These are phyloP conservation scores for Tothia fuscella DNA, from an alignment of 2,329 filamentous ascomycete species.

Conservation along the genomic window DNA sequence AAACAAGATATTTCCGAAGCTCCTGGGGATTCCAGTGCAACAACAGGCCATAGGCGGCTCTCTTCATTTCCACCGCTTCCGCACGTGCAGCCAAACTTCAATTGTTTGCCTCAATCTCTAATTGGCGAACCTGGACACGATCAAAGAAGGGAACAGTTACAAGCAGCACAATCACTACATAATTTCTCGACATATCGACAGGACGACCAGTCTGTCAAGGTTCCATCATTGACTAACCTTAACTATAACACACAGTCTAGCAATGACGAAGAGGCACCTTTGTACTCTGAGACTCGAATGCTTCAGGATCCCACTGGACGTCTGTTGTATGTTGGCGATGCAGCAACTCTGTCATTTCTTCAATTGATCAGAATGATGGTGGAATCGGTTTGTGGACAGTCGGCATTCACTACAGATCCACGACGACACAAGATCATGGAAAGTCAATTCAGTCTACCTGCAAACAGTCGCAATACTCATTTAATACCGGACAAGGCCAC, in stretches of 20 bases:
- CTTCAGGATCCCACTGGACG: conserved; percentile 47
- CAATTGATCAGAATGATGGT: conserved; percentile 50
- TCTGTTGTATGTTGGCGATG: conserved; percentile 50
- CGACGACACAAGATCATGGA: conserved; percentile 46
- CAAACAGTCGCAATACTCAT: conserved; percentile 35
- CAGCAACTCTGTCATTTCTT: conserved; percentile 48
- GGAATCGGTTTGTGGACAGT: conserved; percentile 40
- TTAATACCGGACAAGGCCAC: conserved; percentile 45
- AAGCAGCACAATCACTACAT: conserved; percentile 18
- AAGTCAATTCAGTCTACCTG: conserved; percentile 37
- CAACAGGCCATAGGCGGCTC: no score
- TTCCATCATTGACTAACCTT: background rate
- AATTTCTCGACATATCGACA: conserved; percentile 2
- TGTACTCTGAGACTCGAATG: conserved; percentile 45
- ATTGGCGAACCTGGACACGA: background rate
- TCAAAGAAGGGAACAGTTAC: conserved; percentile 10
- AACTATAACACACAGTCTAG: background rate
- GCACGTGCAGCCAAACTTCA: no score
- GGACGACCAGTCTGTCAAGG: background rate
- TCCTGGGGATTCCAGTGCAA: background rate
- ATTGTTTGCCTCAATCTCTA: no score
- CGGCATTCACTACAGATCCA: conserved; percentile 46
- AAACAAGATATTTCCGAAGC: background rate
- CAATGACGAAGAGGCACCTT: conserved; percentile 33
- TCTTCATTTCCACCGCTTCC: no score